phyloP scores from a whole-genome alignment of 148 eudicot species.

The Rhododendron molle region DNA sequence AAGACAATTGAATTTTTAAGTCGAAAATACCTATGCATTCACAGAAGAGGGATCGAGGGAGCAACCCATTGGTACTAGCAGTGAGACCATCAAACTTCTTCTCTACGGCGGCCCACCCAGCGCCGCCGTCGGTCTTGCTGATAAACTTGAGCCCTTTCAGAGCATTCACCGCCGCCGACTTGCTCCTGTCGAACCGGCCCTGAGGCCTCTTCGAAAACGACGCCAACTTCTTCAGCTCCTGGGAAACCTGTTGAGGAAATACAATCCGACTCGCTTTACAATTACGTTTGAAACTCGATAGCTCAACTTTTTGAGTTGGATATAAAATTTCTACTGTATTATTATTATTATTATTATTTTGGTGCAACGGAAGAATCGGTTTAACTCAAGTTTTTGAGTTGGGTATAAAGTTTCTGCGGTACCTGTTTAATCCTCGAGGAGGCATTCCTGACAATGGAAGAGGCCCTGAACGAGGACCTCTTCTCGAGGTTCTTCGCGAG shows the following conservation, averaged over 20 bases:
- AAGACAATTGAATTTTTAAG: neutral
- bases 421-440: conserved; percentile 34
- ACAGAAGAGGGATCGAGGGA: conserved; percentile 37
- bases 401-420: too few relatives aligned
- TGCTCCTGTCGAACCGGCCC: conserved; percentile 34
- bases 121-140: conserved; percentile 45
- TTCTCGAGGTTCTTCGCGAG: conserved; percentile 43
- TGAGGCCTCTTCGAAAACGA: conserved; percentile 26
- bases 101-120: conserved; percentile 49
- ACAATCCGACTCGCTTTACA: neutral
- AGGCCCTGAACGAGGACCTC: conserved; percentile 25
- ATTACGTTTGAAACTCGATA: neutral
- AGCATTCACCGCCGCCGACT: conserved; percentile 44
- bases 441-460: conserved; percentile 37
- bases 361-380: too few relatives aligned
- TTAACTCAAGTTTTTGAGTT: neutral
- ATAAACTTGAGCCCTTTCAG: conserved; percentile 49
- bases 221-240: conserved; percentile 50
- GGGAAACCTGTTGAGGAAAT: conserved; percentile 17
- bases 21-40: conserved; percentile 45
- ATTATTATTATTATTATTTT: too few relatives aligned
- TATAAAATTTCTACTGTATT: too few relatives aligned
- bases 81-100: conserved; percentile 38
- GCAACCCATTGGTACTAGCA: conserved; percentile 30
- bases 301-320: neutral